Conservation (phyloP, 2,329 filamentous ascomycete species). For the Cercospora zeae-maydis region DNA sequence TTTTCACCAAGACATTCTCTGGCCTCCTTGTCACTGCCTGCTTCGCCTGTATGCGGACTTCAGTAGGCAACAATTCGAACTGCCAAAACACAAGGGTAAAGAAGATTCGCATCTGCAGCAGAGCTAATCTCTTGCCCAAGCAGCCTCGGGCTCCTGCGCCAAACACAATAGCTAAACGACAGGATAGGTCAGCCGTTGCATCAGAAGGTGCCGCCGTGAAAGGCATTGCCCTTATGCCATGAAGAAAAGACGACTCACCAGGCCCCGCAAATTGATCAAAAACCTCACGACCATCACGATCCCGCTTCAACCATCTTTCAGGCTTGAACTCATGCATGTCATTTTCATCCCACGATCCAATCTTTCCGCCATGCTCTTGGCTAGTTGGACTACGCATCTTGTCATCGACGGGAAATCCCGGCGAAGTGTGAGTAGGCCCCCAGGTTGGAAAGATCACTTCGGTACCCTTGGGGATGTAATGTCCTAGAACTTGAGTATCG, state of each 20-base stretch:
- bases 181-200: not conserved
- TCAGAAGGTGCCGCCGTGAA: not conserved
- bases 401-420: not conserved
- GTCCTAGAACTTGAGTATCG: not conserved
- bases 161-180: not conserved
- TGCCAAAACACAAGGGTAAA: conserved; percentile 7
- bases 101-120: conserved; percentile 6
- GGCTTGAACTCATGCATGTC: conserved; percentile 3
- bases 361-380: not conserved
- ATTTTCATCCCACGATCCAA: conserved; percentile 1
- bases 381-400: not conserved
- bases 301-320: not conserved
- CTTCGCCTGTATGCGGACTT: not conserved
- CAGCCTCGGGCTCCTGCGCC: conserved; percentile 6
- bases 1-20: not conserved
- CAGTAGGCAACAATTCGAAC: conserved; percentile 29
- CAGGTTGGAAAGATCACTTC: not conserved
- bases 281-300: not conserved
- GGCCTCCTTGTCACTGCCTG: not conserved
- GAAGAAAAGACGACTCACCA: not conserved
- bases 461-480: not conserved
- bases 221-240: no score
- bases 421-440: not conserved
- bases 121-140: conserved; percentile 4
- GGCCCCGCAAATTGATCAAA: not conserved